These are phyloP conservation scores for Diaporthe batatas DNA, from an alignment of 2,329 filamentous ascomycete genomes.

Conservation along the genomic window DNA sequence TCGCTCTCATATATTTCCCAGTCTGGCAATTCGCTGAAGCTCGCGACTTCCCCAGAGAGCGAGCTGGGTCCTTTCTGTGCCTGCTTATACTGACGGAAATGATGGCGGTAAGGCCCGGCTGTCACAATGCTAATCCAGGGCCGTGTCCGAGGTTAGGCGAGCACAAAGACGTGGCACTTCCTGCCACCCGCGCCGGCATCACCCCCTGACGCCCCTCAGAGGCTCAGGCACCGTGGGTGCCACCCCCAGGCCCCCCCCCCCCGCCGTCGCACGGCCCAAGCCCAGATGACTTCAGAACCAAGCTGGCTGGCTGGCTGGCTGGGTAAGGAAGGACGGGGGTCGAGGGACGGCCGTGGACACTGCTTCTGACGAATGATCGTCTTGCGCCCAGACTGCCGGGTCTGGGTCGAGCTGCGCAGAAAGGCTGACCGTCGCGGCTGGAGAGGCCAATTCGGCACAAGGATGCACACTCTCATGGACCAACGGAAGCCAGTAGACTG, in stretches of 20 bases:
- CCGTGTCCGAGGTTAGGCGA: constrained; percentile 36
- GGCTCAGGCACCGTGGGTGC: not conserved
- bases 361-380: constrained; percentile 12
- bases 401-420: constrained; percentile 25
- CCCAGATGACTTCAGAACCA: constrained; percentile 9
- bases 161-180: constrained; percentile 11
- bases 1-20: not conserved
- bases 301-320: constrained; percentile 8
- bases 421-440: constrained; percentile 1
- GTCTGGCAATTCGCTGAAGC: constrained; percentile 6
- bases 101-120: constrained; percentile 30
- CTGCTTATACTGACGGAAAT: not conserved
- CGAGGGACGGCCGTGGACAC: constrained; percentile 6
- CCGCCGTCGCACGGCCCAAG: constrained; percentile 24
- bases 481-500: constrained; percentile 32
- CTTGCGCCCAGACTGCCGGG: constrained; percentile 38
- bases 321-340: not conserved
- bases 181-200: constrained; percentile 34
- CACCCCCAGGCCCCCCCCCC: constrained; percentile 22
- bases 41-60: constrained; percentile 22
- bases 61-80: not conserved
- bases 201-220: not conserved
- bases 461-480: constrained; percentile 35
- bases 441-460: constrained; percentile 17
- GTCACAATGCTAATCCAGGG: constrained; percentile 10